phyloP scores from a whole-genome alignment of 768 basidiomycete genomes.

The Rhizopogon roseolus region DNA sequence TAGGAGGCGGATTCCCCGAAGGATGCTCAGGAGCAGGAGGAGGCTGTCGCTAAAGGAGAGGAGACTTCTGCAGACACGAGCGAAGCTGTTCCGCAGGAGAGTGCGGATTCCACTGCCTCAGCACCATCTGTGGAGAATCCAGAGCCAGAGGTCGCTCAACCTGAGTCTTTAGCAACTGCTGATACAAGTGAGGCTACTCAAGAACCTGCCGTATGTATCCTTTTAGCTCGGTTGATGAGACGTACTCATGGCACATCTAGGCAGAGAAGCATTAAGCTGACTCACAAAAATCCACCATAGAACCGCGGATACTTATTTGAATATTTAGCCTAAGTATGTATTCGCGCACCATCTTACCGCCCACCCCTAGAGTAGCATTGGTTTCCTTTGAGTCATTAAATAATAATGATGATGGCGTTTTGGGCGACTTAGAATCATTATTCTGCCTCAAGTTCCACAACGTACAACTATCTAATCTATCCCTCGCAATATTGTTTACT shows the following conservation, averaged over 20 bases:
- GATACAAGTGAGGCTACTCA: neutral
- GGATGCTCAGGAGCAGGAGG: slow-evolving; percentile 24
- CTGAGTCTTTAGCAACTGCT: neutral
- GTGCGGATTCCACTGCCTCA: neutral
- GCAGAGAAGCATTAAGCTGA: neutral
- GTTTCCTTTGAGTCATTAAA: neutral
- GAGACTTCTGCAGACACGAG: neutral
- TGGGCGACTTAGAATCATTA: neutral
- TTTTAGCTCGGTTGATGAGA: no score
- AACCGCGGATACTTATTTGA: neutral
- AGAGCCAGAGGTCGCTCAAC: neutral
- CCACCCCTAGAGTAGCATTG: neutral
- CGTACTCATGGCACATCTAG: neutral
- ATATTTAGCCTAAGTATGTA: neutral
- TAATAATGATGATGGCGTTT: neutral
- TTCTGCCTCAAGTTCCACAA: neutral
- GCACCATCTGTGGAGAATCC: neutral
- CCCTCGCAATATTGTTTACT: neutral
- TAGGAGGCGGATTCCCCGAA: slow-evolving; percentile 29
- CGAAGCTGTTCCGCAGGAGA: neutral
- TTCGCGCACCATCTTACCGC: neutral
- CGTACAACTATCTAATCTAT: neutral
- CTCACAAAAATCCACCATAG: neutral
- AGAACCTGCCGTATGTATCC: neutral
- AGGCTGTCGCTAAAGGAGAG: slow-evolving; percentile 7